phyloP scores from a whole-genome alignment of 768 basidiomycete species.

The Mycena capillaripes region DNA sequence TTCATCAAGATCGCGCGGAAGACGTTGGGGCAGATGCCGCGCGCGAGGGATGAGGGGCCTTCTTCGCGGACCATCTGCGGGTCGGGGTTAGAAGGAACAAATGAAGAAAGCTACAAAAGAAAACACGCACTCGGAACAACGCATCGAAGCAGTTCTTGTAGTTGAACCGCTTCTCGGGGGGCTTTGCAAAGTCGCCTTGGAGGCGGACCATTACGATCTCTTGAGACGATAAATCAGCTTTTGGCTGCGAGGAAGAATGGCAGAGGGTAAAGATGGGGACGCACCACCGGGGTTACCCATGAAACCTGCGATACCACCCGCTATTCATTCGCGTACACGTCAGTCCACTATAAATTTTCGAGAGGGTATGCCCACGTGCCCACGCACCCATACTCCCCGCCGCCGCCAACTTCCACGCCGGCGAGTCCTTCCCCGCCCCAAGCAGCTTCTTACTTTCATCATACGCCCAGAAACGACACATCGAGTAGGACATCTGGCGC shows the following conservation, averaged over 20 bases:
- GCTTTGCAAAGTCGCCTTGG: conserved; percentile 92
- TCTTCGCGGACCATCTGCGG: conserved; percentile 89
- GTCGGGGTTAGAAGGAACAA: neutral
- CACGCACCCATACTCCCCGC: conserved; percentile 90
- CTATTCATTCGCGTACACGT: conserved; percentile 49
- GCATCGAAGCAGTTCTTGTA: conserved; percentile 94
- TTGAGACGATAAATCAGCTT: conserved; percentile 36
- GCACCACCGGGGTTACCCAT: conserved; percentile 91
- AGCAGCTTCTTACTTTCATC: conserved; percentile 90
- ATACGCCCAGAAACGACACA: conserved; percentile 95
- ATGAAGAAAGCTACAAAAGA: neutral
- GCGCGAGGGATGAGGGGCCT: conserved; percentile 53
- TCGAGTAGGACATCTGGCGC: conserved; percentile 93
- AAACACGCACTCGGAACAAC: conserved; percentile 80
- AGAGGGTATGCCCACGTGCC: too few relatives aligned
- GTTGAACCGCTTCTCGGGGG: conserved; percentile 89
- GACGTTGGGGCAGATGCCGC: conserved; percentile 82
- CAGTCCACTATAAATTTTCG: neutral
- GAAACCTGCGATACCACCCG: conserved; percentile 88
- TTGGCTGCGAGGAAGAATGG: too few relatives aligned
- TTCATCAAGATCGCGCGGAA: conserved; percentile 93
- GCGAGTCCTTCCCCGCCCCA: conserved; percentile 77
- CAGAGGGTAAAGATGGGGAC: conserved; percentile 39
- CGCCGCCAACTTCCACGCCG: conserved; percentile 84
- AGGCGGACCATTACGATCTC: conserved; percentile 91